Conservation (phyloP, 257 asterid genomes). For the Echites panduratus region DNA sequence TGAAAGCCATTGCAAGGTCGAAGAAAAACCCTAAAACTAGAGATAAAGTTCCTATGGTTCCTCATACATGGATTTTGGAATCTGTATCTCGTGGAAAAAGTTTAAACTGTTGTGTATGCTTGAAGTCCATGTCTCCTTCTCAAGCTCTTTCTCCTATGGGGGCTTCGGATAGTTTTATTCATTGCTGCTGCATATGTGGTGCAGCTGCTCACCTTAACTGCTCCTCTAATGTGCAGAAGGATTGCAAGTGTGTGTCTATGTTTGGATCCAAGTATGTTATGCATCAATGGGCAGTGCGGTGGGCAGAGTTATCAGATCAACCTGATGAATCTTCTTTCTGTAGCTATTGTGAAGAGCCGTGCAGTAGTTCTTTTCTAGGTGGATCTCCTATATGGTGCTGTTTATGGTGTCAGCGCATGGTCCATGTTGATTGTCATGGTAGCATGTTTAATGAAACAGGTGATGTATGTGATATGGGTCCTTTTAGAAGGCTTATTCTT, state of each 20-base stretch:
- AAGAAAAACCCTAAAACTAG: constrained; percentile 83
- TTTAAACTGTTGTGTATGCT: constrained; percentile 85
- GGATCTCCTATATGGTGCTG: constrained; percentile 99
- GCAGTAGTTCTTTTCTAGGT: constrained; percentile 85
- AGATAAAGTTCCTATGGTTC: constrained; percentile 59
- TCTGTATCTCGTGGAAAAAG: constrained; percentile 74
- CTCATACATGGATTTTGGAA: constrained; percentile 84
- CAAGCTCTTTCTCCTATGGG: constrained; percentile 71
- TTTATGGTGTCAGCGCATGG: constrained; percentile 95
- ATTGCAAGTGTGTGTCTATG: constrained; percentile 88
- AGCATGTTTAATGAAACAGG: constrained; percentile 77
- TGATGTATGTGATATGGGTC: constrained; percentile 89
- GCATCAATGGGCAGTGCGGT: constrained; percentile 96
- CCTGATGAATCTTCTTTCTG: constrained; percentile 88
- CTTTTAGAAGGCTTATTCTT: constrained; percentile 74
- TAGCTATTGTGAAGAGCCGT: constrained; percentile 96
- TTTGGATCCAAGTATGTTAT: constrained; percentile 58
- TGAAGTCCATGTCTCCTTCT: constrained; percentile 69
- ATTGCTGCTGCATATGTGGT: constrained; percentile 74
- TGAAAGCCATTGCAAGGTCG: constrained; percentile 94
- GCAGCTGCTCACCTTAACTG: constrained; percentile 90
- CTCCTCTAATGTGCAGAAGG: constrained; percentile 70
- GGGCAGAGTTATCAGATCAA: constrained; percentile 91
- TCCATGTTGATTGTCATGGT: constrained; percentile 94
- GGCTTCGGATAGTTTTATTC: constrained; percentile 65